Evolutionary conservation across 768 basidiomycete genomes (phyloP), one percentile per base, ranked within the genome.

Genomic region (Lactifluus rugatus): DNA sequence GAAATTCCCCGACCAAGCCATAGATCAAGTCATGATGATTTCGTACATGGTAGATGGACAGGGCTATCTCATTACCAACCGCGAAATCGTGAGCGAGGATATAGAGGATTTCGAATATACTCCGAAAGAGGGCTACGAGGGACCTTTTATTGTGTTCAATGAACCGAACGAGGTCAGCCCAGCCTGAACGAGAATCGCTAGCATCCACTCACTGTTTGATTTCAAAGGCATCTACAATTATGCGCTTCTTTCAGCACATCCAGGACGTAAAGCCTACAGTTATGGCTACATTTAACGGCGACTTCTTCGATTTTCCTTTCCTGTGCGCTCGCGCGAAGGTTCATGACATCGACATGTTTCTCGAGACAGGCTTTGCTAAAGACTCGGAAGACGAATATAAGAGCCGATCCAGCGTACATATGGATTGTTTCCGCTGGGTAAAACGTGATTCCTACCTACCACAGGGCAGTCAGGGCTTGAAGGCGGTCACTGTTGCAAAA

Each of bases 11-110:
- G 96, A 98, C 74, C 87, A 93, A 65, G 81, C 83, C 7, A 85
- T 91, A 25, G 96, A 98, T 74, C 94, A 97, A 69, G 93, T 99
- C 66, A 99, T 99, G 95, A 99, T 99, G 96, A 98, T 99, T 62
- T 99, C 96, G 45, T 99, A 98, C 73, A 98, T 99, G 94, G 77
- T 99, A 17, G 96, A 99, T 69, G 95, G 93, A 0, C 91, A 94
- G 70, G 96, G 96, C 0, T 99, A 89, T 68, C 81, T 99, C 61
- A 97, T 99, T 71, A 96, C 93, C 21, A 98, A 98, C 66, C 81
- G 96, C 44, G 96, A 99, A 64, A 97, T 98, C 51, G 92, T 98
- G 58, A 85, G 87, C 60, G 94, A 97, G 68, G 92, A 98, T 67
- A 97, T 99, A 61, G 93, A 96, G 44, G 89, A 99, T 69, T 98